These are phyloP conservation scores for Quercus agrifolia DNA, from an alignment of 306 rosid species.

Conservation along the genomic window DNA sequence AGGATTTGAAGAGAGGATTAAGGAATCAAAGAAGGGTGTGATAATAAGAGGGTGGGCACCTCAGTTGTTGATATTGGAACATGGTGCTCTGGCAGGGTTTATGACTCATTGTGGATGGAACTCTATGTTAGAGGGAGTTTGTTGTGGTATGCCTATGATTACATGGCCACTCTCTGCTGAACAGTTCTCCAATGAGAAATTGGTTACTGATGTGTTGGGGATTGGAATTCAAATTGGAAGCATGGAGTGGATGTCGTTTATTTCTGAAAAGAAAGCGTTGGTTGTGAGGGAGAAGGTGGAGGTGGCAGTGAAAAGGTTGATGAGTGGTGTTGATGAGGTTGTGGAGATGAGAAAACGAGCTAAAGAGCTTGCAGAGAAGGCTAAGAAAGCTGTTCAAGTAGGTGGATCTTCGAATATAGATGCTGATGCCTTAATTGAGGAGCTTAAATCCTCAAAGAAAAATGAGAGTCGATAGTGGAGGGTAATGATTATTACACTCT, in stretches of 20 bases:
- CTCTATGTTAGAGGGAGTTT: slow-evolving; percentile 55
- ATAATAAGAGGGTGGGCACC: slow-evolving; percentile 70
- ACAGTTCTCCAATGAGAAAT: slow-evolving; percentile 68
- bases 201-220: slow-evolving; percentile 46
- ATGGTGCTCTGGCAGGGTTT: slow-evolving; percentile 54
- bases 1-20: slow-evolving; percentile 51
- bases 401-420: slow-evolving; percentile 49
- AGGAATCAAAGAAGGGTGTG: slow-evolving; percentile 41
- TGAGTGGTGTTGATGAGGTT: slow-evolving; percentile 43
- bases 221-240: slow-evolving; percentile 62
- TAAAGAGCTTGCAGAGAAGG: slow-evolving; percentile 26
- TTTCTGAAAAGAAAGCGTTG: slow-evolving; percentile 28
- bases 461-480: too few relatives aligned
- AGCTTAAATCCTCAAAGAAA: slow-evolving; percentile 30
- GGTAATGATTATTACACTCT: too few relatives aligned
- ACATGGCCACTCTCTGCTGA: slow-evolving; percentile 78
- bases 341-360: slow-evolving; percentile 47
- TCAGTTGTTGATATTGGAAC: slow-evolving; percentile 57
- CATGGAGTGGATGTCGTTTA: slow-evolving; percentile 46
- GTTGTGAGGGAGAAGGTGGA: slow-evolving; percentile 47
- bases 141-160: slow-evolving; percentile 53
- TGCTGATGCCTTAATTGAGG: slow-evolving; percentile 36
- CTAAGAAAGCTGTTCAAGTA: slow-evolving; percentile 39
- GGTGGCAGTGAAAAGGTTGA: slow-evolving; percentile 43
- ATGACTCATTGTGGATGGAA: slow-evolving; percentile 86